A percentile compares a stretch with the other conserved stretches of the same genome.
Evolutionary conservation across 2,329 filamentous ascomycete genomes (phyloP).

Genomic region (Alternaria arborescens): DNA sequence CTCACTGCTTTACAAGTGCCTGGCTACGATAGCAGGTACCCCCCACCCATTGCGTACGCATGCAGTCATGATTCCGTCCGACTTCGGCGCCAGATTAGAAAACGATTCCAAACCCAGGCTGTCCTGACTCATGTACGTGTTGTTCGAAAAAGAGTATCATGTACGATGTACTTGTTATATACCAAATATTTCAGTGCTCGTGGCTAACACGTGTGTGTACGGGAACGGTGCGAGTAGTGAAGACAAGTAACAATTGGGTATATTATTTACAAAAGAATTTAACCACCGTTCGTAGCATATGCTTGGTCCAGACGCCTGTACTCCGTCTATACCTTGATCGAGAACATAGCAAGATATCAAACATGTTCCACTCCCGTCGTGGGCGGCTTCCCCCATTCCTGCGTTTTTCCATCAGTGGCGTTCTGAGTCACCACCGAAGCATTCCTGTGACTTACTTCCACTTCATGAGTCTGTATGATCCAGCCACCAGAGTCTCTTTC

Average conservation of each 20-base stretch:
- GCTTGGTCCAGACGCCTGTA: background rate
- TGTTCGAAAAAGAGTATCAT: background rate
- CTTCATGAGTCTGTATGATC: conserved; percentile 14
- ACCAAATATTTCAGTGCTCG: background rate
- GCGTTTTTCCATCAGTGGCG: conserved; percentile 3
- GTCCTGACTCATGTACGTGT: background rate
- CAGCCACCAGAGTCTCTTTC: conserved; percentile 13
- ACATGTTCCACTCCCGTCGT: conserved; percentile 21
- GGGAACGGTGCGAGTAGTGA: background rate
- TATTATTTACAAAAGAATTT: conserved; percentile 1
- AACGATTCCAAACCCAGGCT: background rate
- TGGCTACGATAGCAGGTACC: background rate
- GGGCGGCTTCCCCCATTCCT: conserved; percentile 20
- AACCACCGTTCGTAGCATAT: background rate
- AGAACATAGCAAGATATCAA: background rate
- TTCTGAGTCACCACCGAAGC: conserved; percentile 2
- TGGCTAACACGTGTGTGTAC: background rate
- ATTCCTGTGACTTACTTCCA: conserved; percentile 6
- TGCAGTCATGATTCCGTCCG: background rate
- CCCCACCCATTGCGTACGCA: background rate
- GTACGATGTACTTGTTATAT: background rate
- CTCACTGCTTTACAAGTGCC: background rate
- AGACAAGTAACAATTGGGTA: background rate
- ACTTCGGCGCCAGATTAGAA: background rate
- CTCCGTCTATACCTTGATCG: background rate